Evolutionary conservation across 2,329 filamentous ascomycete genomes (phyloP).

Genomic region (Gremmenia infestans): DNA sequence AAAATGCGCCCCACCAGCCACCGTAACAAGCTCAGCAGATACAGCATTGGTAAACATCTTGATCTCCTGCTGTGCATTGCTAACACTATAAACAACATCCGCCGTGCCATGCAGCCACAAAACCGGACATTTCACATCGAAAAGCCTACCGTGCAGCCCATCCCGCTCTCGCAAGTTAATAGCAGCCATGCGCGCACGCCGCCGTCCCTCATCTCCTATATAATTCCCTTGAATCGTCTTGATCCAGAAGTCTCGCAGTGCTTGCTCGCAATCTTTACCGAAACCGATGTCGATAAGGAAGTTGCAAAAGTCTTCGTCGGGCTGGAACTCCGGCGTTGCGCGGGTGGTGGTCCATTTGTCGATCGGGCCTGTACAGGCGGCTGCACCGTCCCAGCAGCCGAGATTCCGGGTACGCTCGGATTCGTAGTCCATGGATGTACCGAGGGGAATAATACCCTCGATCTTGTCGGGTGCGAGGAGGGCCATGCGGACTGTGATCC

Average conservation of each 20-base stretch:
- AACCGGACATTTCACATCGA: conserved; percentile 46
- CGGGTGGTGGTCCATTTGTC: conserved; percentile 36
- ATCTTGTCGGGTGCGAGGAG: conserved; percentile 46
- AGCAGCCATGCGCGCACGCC: conserved; percentile 42
- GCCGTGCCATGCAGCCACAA: conserved; percentile 41
- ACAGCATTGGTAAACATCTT: conserved; percentile 44
- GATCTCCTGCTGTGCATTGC: conserved; percentile 43
- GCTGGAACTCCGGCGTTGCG: conserved; percentile 43
- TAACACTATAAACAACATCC: conserved; percentile 40
- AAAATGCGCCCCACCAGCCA: conserved; percentile 45
- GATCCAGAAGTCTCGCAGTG: conserved; percentile 42
- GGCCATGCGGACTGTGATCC: conserved; percentile 47
- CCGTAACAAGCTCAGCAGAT: conserved; percentile 39
- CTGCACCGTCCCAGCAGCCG: conserved; percentile 46
- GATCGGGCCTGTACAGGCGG: conserved; percentile 36
- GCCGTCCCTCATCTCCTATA: conserved; percentile 44
- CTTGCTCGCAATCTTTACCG: conserved; percentile 34
- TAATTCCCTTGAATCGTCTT: conserved; percentile 43
- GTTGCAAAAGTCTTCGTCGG: conserved; percentile 42
- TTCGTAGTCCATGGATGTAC: conserved; percentile 50
- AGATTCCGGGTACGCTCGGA: conserved; percentile 40
- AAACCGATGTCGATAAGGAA: conserved; percentile 44
- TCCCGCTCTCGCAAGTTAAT: conserved; percentile 43
- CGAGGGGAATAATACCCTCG: conserved; percentile 42
- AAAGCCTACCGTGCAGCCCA: conserved; percentile 41